Conservation (phyloP, 371 early-diverging fungal genomes). For the Entomophthora muscae region DNA sequence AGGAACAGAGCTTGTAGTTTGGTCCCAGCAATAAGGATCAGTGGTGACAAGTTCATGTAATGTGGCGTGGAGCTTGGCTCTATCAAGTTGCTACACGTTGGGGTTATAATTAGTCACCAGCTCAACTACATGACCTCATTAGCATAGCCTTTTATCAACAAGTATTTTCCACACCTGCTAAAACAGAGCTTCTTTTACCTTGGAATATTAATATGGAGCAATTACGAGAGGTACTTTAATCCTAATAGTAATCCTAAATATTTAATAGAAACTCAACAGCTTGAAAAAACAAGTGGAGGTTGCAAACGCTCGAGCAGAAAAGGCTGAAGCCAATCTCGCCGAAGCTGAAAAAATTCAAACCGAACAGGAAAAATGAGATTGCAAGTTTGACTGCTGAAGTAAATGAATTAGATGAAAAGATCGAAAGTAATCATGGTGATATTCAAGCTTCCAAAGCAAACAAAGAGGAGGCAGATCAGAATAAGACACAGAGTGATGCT, state of each 20-base stretch:
- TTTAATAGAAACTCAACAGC: conserved; percentile 7
- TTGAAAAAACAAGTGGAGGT: conserved; percentile 3
- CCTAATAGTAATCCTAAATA: not conserved
- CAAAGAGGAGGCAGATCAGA: conserved; percentile 4
- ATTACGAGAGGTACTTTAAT: not conserved
- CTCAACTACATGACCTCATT: too few relatives aligned
- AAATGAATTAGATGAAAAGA: conserved; percentile 2
- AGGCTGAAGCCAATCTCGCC: not conserved
- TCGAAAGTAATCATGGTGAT: conserved; percentile 3
- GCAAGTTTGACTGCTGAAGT: not conserved
- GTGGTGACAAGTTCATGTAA: too few relatives aligned
- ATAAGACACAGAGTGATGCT: conserved; percentile 3
- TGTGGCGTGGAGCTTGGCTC: too few relatives aligned
- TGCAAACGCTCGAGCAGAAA: not conserved
- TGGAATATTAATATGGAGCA: not conserved
- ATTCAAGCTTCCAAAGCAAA: not conserved
- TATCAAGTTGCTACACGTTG: too few relatives aligned
- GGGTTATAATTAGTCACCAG: too few relatives aligned
- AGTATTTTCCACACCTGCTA: not conserved
- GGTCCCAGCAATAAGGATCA: too few relatives aligned
- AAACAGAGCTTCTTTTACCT: not conserved
- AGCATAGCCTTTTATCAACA: too few relatives aligned
- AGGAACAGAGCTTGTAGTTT: too few relatives aligned
- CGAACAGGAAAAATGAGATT: conserved; percentile 7
- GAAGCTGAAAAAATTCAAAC: not conserved